A percentile compares a stretch with the other conserved stretches of the same genome.
Evolutionary conservation across 805 yeast genomes (phyloP).

Genomic region (Naumovozyma castellii): DNA sequence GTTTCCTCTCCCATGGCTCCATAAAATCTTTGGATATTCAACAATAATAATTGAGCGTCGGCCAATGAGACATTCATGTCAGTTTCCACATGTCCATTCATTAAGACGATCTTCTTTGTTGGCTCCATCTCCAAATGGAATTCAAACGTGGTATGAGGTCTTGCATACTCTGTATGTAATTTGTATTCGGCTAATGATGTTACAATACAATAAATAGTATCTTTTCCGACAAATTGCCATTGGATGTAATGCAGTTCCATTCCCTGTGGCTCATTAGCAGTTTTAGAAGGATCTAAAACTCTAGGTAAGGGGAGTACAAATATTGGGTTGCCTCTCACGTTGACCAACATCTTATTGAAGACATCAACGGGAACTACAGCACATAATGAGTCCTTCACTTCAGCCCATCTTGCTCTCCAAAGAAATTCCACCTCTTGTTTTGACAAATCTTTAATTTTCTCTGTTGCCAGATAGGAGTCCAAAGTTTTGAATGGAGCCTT

Average conservation of each 20-base stretch:
- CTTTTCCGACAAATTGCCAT: constrained; percentile 81
- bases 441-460: constrained; percentile 49
- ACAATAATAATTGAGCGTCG: constrained; percentile 69
- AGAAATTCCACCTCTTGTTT: constrained; percentile 60
- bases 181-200: constrained; percentile 90
- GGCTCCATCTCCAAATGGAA: constrained; percentile 71
- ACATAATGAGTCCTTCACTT: constrained; percentile 47
- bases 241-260: constrained; percentile 85
- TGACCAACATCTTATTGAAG: constrained; percentile 52
- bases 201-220: constrained; percentile 79
- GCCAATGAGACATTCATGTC: constrained; percentile 57
- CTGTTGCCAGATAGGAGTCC: constrained; percentile 58
- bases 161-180: constrained; percentile 81
- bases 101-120: constrained; percentile 56
- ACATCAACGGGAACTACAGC: constrained; percentile 53
- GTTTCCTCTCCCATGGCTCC: constrained; percentile 49
- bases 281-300: constrained; percentile 34
- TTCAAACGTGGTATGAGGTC: constrained; percentile 86
- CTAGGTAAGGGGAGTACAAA: constrained; percentile 89
- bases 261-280: constrained; percentile 35
- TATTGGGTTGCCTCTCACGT: constrained; percentile 66
- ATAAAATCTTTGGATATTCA: constrained; percentile 74
- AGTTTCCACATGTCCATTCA: constrained; percentile 77
- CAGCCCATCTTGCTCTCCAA: constrained; percentile 82
- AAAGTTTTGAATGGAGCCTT: constrained; percentile 62